Percentiles rank a stretch among this genome's conserved stretches.
phyloP scores from a whole-genome alignment of 306 rosid species.

The Herpetospermum pedunculosum region DNA sequence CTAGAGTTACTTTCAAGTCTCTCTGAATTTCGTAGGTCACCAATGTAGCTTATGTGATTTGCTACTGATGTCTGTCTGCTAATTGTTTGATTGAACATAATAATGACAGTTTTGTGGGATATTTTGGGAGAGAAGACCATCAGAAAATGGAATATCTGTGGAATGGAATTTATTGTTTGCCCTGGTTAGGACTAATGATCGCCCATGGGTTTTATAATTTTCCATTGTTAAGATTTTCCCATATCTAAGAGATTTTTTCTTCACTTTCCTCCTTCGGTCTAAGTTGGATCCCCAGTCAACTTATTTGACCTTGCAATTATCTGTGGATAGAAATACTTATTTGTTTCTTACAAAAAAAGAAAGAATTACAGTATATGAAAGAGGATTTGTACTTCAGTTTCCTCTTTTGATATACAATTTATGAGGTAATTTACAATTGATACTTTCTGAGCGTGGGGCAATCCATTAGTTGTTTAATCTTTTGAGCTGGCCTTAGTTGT shows the following conservation, averaged over 20 bases:
- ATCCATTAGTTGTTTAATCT: neutral
- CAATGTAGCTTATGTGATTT: neutral
- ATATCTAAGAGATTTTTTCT: neutral
- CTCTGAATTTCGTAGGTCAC: neutral
- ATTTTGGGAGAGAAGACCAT: neutral
- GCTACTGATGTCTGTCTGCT: neutral
- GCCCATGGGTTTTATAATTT: neutral
- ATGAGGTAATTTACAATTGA: neutral
- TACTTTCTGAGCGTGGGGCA: neutral
- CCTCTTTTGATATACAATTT: no score
- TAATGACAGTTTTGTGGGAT: neutral
- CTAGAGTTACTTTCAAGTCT: neutral
- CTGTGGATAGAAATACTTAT: neutral
- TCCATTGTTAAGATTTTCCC: neutral
- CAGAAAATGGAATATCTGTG: neutral
- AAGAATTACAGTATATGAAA: neutral
- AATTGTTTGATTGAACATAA: neutral
- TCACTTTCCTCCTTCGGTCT: neutral
- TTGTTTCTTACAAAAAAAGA: neutral
- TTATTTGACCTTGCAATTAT: neutral
- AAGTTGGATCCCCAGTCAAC: neutral
- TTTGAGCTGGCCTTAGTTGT: neutral
- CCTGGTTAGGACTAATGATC: neutral
- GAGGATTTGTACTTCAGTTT: neutral
- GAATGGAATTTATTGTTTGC: neutral